Conservation (phyloP, 345 rosid species). For the Acer saccharum region DNA sequence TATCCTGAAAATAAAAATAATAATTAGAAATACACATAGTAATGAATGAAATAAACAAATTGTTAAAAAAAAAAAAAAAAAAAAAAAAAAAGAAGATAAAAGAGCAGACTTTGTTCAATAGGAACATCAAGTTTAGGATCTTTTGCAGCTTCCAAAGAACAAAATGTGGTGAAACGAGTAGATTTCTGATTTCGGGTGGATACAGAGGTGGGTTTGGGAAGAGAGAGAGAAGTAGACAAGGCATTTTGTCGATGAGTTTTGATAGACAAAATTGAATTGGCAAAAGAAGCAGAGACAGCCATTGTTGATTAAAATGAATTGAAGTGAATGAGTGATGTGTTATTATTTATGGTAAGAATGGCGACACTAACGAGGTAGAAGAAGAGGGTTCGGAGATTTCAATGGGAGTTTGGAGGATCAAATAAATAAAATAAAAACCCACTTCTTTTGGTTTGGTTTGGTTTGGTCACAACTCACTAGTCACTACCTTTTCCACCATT, state of each 20-base stretch:
- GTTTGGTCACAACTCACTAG: neutral
- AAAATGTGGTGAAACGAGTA: conserved; percentile 28
- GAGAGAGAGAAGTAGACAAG: neutral
- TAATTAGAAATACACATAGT: neutral
- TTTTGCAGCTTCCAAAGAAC: conserved; percentile 36
- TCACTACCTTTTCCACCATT: neutral
- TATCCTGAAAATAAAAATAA: conserved; percentile 35
- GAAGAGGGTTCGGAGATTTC: neutral
- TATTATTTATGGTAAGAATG: neutral
- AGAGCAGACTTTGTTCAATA: conserved; percentile 48
- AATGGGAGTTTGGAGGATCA: neutral
- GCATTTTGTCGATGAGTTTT: conserved; percentile 4
- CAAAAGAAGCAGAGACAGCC: conserved; percentile 10
- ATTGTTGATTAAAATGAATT: neutral
- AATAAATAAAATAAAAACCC: neutral
- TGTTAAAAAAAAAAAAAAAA: too few relatives aligned
- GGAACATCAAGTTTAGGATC: conserved; percentile 40
- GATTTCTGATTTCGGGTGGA: neutral
- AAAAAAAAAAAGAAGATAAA: neutral
- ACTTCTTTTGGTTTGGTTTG: neutral
- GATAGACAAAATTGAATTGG: conserved; percentile 4
- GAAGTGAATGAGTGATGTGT: neutral
- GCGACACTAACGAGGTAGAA: conserved; percentile 6
- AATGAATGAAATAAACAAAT: neutral
- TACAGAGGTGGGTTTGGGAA: neutral